Percentiles rank a stretch among this genome's conserved stretches.
phyloP scores from a whole-genome alignment of 257 asterid species.

The Penstemon newberryi region DNA sequence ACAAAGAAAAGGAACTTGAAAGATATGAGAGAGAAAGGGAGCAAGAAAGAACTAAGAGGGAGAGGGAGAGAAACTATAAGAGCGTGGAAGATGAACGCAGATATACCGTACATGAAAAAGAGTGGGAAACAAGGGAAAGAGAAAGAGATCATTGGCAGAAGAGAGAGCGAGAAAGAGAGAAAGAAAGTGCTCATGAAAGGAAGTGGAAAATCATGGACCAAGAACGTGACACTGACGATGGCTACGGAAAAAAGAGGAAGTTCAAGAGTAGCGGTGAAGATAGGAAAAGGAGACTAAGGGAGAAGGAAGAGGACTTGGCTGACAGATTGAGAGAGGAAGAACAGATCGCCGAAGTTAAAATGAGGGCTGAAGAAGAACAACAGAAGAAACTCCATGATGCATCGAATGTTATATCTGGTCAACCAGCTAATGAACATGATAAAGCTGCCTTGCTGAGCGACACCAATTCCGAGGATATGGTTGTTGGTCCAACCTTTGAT shows the following conservation, averaged over 20 bases:
- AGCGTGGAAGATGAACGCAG: constrained; percentile 96
- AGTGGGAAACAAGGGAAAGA: constrained; percentile 97
- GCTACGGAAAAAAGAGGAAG: constrained; percentile 76
- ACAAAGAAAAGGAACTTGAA: constrained; percentile 90
- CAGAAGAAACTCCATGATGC: constrained; percentile 66
- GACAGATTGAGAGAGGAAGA: constrained; percentile 86
- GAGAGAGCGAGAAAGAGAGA: constrained; percentile 90
- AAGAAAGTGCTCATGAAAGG: constrained; percentile 81
- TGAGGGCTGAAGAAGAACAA: constrained; percentile 68
- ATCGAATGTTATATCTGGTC: constrained; percentile 40
- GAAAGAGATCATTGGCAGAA: constrained; percentile 89
- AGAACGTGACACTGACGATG: constrained; percentile 87
- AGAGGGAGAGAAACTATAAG: constrained; percentile 88
- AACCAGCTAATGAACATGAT: constrained; percentile 46
- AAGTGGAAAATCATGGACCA: constrained; percentile 77
- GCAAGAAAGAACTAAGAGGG: constrained; percentile 90
- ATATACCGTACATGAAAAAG: constrained; percentile 85
- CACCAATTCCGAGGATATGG: constrained; percentile 40
- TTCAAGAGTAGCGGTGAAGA: constrained; percentile 83
- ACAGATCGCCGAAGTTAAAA: constrained; percentile 74
- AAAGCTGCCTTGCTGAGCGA: constrained; percentile 46
- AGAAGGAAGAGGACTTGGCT: constrained; percentile 83
- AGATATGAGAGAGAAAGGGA: constrained; percentile 94
- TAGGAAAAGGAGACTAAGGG: constrained; percentile 81
- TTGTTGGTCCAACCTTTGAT: constrained; percentile 40